These are phyloP conservation scores for Beauveria australis DNA, from an alignment of 2,329 filamentous ascomycete genomes.

Conservation along the genomic window DNA sequence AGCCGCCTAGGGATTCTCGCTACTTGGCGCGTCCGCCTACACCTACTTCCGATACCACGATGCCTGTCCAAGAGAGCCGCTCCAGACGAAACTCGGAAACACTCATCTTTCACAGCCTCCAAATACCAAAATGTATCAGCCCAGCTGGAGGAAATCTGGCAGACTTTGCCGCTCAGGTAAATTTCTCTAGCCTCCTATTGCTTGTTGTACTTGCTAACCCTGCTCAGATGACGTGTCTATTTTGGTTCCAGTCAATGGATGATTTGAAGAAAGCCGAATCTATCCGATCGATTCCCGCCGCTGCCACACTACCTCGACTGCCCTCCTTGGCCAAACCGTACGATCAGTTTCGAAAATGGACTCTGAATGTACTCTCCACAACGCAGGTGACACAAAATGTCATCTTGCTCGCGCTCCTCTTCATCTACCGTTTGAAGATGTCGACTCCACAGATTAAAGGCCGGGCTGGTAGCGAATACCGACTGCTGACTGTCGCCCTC, in stretches of 20 bases:
- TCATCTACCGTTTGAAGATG: constrained; percentile 88
- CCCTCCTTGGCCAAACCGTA: constrained; percentile 67
- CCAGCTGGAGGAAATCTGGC: constrained; percentile 66
- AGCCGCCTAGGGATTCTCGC: constrained; percentile 10
- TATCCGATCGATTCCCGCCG: constrained; percentile 34
- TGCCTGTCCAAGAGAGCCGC: constrained; percentile 14
- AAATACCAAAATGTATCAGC: constrained; percentile 70
- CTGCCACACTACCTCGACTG: constrained; percentile 42
- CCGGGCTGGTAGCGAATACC: constrained; percentile 86
- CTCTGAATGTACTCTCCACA: constrained; percentile 79
- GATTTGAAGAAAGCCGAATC: constrained; percentile 68
- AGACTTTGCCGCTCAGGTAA: constrained; percentile 76
- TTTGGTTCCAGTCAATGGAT: constrained; percentile 92
- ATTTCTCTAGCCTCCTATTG: constrained; percentile 13
- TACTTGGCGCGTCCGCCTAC: constrained; percentile 30
- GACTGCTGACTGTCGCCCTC: constrained; percentile 83
- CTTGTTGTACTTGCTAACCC: neutral
- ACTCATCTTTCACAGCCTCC: constrained; percentile 52
- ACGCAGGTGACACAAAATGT: constrained; percentile 97
- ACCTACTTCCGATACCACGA: constrained; percentile 24
- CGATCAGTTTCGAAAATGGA: constrained; percentile 85
- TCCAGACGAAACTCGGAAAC: constrained; percentile 33
- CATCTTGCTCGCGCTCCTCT: constrained; percentile 78
- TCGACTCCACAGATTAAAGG: constrained; percentile 84
- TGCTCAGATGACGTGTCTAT: constrained; percentile 79